Percentiles rank a stretch among this genome's conserved stretches.
Evolutionary conservation across 129 eudicot species (phyloP).

Genomic region (Mikania micrantha): DNA sequence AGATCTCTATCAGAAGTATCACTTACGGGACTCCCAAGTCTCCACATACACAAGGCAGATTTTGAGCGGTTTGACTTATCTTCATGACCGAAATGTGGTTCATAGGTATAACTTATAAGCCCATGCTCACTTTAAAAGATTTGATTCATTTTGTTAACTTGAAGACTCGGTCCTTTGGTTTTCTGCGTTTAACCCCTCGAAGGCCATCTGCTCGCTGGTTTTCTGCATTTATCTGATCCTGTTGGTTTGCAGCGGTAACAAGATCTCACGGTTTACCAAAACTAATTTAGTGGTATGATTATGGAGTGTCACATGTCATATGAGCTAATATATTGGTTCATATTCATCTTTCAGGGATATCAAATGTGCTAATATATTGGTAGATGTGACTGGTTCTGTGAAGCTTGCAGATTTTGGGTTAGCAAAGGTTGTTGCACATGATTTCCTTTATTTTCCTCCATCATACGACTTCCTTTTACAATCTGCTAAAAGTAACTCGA

Average conservation of each 20-base stretch:
- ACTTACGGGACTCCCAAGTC: slow-evolving; percentile 48
- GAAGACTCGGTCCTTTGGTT: background rate
- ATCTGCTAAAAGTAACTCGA: slow-evolving; percentile 3
- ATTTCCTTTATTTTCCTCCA: background rate
- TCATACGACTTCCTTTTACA: background rate
- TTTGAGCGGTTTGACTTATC: slow-evolving; percentile 50
- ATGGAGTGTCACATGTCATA: background rate
- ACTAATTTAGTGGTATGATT: background rate
- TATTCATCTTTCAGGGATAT: slow-evolving; percentile 58
- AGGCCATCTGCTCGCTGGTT: no score
- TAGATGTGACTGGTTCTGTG: slow-evolving; percentile 70
- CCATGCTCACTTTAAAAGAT: background rate
- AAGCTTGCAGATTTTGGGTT: slow-evolving; percentile 98
- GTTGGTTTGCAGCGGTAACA: no score
- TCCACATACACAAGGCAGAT: slow-evolving; percentile 76
- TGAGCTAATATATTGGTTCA: background rate
- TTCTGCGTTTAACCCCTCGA: no score
- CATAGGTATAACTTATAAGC: slow-evolving; percentile 42
- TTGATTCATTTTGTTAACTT: background rate
- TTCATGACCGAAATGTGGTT: slow-evolving; percentile 49
- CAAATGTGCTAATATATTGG: slow-evolving; percentile 92
- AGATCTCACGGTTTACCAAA: no score
- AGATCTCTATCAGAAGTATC: slow-evolving; percentile 25
- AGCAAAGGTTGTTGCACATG: slow-evolving; percentile 57
- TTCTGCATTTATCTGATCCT: no score